A percentile compares a stretch with the other conserved stretches of the same genome.
These are phyloP conservation scores for Scalesia atractyloides DNA, from an alignment of 129 eudicot genomes.

Conservation along the genomic window DNA sequence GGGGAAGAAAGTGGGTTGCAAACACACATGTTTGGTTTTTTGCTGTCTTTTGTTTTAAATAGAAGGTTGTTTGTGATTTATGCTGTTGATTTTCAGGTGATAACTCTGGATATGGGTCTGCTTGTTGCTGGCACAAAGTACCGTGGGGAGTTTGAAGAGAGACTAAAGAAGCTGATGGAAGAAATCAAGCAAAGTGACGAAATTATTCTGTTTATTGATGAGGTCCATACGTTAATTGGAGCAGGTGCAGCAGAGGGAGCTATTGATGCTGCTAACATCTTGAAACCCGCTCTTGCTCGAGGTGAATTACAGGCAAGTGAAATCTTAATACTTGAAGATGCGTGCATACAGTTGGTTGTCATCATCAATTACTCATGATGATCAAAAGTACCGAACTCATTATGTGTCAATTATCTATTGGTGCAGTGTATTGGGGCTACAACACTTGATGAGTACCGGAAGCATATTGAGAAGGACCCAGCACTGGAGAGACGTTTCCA, in stretches of 20 bases:
- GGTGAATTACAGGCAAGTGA: slow-evolving; percentile 86
- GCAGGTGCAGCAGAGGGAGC: slow-evolving; percentile 61
- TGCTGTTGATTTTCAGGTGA: slow-evolving; percentile 58
- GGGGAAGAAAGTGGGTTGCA: slow-evolving; percentile 72
- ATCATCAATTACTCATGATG: neutral
- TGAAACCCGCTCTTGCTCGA: slow-evolving; percentile 90
- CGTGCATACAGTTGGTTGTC: neutral
- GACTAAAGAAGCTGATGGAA: slow-evolving; percentile 92
- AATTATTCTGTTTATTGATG: slow-evolving; percentile 84
- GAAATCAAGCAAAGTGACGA: slow-evolving; percentile 91
- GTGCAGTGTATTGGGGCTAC: slow-evolving; percentile 96
- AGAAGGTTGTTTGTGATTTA: neutral
- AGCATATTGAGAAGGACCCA: slow-evolving; percentile 94
- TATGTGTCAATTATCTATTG: neutral
- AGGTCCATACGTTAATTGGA: slow-evolving; percentile 89
- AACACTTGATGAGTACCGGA: slow-evolving; percentile 89
- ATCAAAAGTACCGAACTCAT: neutral
- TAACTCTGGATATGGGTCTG: slow-evolving; percentile 39
- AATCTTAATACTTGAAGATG: neutral
- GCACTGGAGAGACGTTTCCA: slow-evolving; percentile 90
- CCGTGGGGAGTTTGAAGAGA: slow-evolving; percentile 93
- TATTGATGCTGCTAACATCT: slow-evolving; percentile 85
- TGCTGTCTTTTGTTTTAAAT: neutral
- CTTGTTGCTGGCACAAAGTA: slow-evolving; percentile 95
- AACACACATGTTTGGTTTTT: neutral